Evolutionary conservation across 805 yeast genomes (phyloP).

Genomic region (Metschnikowia peoriensis): DNA sequence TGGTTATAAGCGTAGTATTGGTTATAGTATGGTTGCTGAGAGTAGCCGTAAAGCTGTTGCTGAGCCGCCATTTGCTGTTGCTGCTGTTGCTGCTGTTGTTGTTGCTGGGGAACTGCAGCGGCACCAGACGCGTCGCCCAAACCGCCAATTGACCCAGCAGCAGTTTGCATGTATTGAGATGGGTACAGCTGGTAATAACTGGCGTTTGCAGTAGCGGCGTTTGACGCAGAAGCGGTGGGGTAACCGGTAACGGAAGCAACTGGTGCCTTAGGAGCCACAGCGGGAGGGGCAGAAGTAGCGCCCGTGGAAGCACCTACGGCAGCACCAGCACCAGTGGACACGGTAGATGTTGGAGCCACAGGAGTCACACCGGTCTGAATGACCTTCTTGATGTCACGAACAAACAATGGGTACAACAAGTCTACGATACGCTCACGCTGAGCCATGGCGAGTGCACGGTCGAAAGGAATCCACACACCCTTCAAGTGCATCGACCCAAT

Average conservation of each 20-base stretch:
- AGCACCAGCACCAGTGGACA: conserved; percentile 6
- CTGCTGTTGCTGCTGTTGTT: conserved; percentile 8
- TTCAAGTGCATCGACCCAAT: conserved; percentile 85
- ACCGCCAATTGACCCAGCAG: conserved; percentile 7
- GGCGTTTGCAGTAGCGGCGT: conserved; percentile 6
- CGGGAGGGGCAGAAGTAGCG: conserved; percentile 5
- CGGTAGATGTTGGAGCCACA: conserved; percentile 13
- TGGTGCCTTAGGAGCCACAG: conserved; percentile 10
- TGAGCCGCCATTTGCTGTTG: conserved; percentile 13
- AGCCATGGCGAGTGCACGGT: conserved; percentile 78
- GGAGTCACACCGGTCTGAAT: conserved; percentile 47
- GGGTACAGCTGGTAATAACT: conserved; percentile 20
- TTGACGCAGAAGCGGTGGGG: conserved; percentile 7
- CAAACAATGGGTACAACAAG: conserved; percentile 37
- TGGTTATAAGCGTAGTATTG: conserved; percentile 48
- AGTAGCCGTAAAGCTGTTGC: conserved; percentile 19
- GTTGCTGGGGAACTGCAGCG: conserved; percentile 11
- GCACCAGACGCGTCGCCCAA: conserved; percentile 10
- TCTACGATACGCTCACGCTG: conserved; percentile 63
- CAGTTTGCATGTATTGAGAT: conserved; percentile 15
- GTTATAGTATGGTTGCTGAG: conserved; percentile 28
- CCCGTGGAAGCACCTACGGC: neutral
- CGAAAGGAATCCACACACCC: conserved; percentile 90
- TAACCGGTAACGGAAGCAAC: conserved; percentile 5
- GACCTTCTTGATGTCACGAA: conserved; percentile 65